Base-by-base conservation (phyloP, 2,329 filamentous ascomycete genomes). In the Paraphaeosphaeria minitans region DNA sequence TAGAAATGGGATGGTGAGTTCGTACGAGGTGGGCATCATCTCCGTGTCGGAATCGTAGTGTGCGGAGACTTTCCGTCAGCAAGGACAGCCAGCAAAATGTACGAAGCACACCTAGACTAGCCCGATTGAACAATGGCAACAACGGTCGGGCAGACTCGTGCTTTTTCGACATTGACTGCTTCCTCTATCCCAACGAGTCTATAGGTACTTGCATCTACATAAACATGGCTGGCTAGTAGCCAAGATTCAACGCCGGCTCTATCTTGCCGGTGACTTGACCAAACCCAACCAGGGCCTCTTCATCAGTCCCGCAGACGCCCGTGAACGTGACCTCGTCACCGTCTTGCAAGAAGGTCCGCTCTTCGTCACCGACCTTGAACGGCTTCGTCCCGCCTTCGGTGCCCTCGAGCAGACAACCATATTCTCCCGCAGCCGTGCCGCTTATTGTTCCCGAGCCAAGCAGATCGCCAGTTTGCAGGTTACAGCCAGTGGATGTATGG, bases 401-500 rank as follows among this genome's bases (percentile, higher is more conserved):
- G 71, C 89, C 86, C 77, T 95, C 91, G 46, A 94, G 75, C 49
- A 94, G 76, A 70, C 89, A 89, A 1, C 91, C 91, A 62, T 87
- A 80, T 7, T 86, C 85, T 12, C 78, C 77, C n/a, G 78, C 75
- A 46, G 75, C 81, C 5, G 74, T 81, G 2, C 91, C 91, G 45
- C 85, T 89, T 67, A 95, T 94, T 1, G 91, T 95, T 3, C 91
- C 91, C 2, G 89, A 91, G 2, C 90, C 91, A 6, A 95, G 78
- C 53, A 95, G 76, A 71, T 95, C 91, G 35, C 91, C 91, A 0
- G 87, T 84, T 48, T 86, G 84, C 81, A 95, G 83, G 3, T 87
- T 86, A 74, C 91, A 95, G 6, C 91, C 91, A 1, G 88, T 90
- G 48, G 91, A 83, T 1, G 88, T 87, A 72, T 94, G 91, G 73